Percentiles rank a stretch among this genome's conserved stretches.
Conservation (phyloP, 805 yeast genomes). For the Pichia paraexigua region DNA sequence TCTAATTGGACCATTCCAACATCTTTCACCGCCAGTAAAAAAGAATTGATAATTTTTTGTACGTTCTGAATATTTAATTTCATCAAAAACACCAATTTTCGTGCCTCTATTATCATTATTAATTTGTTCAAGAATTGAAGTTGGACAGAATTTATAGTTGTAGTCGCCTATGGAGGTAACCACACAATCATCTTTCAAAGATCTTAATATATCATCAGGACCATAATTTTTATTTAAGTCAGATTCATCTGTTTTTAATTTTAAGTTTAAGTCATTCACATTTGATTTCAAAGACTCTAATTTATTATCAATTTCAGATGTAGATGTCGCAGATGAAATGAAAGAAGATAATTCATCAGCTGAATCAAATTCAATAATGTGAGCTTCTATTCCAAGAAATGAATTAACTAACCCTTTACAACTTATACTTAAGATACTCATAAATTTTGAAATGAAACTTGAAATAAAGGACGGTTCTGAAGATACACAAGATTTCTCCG, state of each 20-base stretch:
- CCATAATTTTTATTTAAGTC: slow-evolving; percentile 37
- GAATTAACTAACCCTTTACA: slow-evolving; percentile 12
- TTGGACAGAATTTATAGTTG: slow-evolving; percentile 54
- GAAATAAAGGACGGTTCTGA: not conserved
- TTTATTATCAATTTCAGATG: slow-evolving; percentile 1
- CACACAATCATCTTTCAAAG: slow-evolving; percentile 38
- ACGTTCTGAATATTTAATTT: slow-evolving; percentile 10
- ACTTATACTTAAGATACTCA: not conserved
- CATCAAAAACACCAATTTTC: slow-evolving; percentile 40
- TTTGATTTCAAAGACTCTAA: slow-evolving; percentile 23
- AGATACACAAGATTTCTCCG: not conserved
- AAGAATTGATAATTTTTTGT: slow-evolving; percentile 12
- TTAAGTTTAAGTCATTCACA: slow-evolving; percentile 17
- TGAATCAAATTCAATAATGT: not conserved
- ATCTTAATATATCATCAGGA: slow-evolving; percentile 54
- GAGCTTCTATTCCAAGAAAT: slow-evolving; percentile 17
- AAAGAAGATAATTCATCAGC: not conserved
- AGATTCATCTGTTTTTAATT: slow-evolving; percentile 9
- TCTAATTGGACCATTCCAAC: slow-evolving; percentile 94
- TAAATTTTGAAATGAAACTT: not conserved
- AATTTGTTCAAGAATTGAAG: slow-evolving; percentile 49
- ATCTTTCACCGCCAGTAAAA: slow-evolving; percentile 61
- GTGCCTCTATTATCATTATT: slow-evolving; percentile 38
- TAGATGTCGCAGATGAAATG: not conserved
- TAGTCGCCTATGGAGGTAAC: slow-evolving; percentile 56